Base-by-base conservation (phyloP, 1,284 basidiomycete species). In the Stereum hirsutum region DNA sequence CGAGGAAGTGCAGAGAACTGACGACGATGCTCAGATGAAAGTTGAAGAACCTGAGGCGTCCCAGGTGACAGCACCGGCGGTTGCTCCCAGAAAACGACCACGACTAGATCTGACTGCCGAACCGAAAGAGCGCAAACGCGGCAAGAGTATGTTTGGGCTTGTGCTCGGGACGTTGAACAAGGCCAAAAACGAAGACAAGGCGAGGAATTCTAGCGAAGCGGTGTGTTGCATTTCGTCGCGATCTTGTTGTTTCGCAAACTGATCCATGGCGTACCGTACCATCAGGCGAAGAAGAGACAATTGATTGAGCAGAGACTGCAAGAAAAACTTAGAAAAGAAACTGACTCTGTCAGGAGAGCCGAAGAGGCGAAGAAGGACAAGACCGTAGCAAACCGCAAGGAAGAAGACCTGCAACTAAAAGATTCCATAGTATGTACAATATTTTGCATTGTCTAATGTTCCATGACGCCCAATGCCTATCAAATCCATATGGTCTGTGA, bases 281-380 rank as follows among this genome's bases (percentile, higher is more conserved):
- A n/a, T 38, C 17, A 87, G 84, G 85, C 84, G 2, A 86, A 82
- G 67, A 87, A 87, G 62, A 68, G 84, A 49, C 81, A 86, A 52
- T 53, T 82, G 57, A 82, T 83, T 58, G 84, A 89, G 57, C 78
- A 84, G 58, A 78, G 81, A 66, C 69, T 88, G 66, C 84, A 87
- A 67, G 71, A 70, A 66, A 88, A 85, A 65, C 70, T 89, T 50
- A 70, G 74, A 59, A 83, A 78, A 71, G 84, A 89, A 61, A 84
- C 81, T 72, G 84, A 86, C 62, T 69, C 78, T 67, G 82, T 87
- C 65, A 77, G 85, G 60, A 71, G 78, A 59, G 78, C 80, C 52
- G 85, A 87, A 69, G 85, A 88, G 62, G 80, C 79, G 46, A 86
- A 86, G 66, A 84, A 82, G 59, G 82, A 86, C 64, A 84, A 85